These are phyloP conservation scores for Nemania diffusa DNA, from an alignment of 2,329 filamentous ascomycete species.

Conservation along the genomic window DNA sequence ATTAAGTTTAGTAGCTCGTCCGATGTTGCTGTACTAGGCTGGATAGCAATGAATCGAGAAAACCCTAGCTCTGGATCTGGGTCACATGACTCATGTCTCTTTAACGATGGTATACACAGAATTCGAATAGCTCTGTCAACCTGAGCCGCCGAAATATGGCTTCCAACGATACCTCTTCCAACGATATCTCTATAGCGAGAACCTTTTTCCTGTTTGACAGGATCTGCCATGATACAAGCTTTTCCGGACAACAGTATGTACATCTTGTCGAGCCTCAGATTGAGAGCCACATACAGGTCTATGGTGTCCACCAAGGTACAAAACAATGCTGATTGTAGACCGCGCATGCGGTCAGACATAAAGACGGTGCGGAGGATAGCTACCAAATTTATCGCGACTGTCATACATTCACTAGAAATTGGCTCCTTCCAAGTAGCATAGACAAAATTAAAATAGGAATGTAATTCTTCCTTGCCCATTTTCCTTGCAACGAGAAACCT, in stretches of 20 bases:
- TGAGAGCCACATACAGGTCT: slow-evolving; percentile 3
- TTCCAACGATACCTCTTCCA: background rate
- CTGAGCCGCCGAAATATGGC: background rate
- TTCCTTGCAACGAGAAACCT: background rate
- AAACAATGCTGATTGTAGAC: background rate
- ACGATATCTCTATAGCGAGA: too few relatives aligned
- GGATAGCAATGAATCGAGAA: slow-evolving; percentile 3
- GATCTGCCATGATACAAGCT: background rate
- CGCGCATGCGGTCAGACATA: background rate
- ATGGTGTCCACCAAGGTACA: background rate
- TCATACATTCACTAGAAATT: background rate
- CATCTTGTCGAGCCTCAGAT: background rate
- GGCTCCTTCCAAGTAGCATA: slow-evolving; percentile 12
- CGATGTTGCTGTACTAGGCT: background rate
- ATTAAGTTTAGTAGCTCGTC: background rate
- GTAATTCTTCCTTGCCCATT: too few relatives aligned
- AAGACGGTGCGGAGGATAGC: background rate
- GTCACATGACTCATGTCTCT: background rate
- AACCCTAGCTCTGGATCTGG: background rate
- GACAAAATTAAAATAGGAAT: too few relatives aligned
- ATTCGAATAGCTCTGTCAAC: background rate
- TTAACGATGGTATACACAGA: slow-evolving; percentile 2
- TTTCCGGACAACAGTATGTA: background rate
- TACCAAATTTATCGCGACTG: background rate
- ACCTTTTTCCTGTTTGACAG: too few relatives aligned